phyloP scores from a whole-genome alignment of 306 rosid genomes.

The Prunus armeniaca region DNA sequence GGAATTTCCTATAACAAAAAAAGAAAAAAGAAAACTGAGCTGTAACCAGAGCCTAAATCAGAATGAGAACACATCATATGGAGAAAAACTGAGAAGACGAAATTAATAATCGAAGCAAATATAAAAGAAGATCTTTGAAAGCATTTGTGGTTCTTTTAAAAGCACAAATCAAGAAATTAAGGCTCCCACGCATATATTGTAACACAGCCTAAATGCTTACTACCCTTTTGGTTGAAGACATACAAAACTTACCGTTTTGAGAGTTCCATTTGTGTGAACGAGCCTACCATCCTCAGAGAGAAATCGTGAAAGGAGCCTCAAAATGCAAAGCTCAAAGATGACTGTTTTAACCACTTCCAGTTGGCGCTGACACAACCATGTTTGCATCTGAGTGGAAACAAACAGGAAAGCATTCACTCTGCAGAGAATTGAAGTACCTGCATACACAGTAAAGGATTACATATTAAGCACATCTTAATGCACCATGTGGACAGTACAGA shows the following conservation, averaged over 20 bases:
- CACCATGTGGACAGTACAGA: background rate
- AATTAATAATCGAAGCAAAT: background rate
- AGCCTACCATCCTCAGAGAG: constrained; percentile 62
- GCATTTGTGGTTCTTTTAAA: background rate
- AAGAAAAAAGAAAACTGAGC: background rate
- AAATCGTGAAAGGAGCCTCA: constrained; percentile 85
- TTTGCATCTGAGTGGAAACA: constrained; percentile 87
- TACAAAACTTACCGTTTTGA: constrained; percentile 71
- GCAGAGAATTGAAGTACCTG: constrained; percentile 95
- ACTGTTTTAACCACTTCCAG: constrained; percentile 96
- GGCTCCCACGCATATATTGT: background rate
- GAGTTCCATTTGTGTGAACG: constrained; percentile 68
- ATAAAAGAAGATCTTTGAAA: background rate
- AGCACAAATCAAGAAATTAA: background rate
- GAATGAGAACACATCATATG: background rate
- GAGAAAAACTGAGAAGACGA: constrained; percentile 8
- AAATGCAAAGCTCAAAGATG: constrained; percentile 89
- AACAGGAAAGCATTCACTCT: constrained; percentile 90
- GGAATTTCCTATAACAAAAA: constrained; percentile 5
- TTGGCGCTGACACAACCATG: constrained; percentile 96
- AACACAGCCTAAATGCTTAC: background rate
- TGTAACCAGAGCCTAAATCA: background rate
- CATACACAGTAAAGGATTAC: constrained; percentile 1
- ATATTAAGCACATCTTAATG: background rate
- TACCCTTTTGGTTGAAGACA: background rate